phyloP scores from a whole-genome alignment of 2,329 filamentous ascomycete genomes.

The Chaetomiaceae sp. region DNA sequence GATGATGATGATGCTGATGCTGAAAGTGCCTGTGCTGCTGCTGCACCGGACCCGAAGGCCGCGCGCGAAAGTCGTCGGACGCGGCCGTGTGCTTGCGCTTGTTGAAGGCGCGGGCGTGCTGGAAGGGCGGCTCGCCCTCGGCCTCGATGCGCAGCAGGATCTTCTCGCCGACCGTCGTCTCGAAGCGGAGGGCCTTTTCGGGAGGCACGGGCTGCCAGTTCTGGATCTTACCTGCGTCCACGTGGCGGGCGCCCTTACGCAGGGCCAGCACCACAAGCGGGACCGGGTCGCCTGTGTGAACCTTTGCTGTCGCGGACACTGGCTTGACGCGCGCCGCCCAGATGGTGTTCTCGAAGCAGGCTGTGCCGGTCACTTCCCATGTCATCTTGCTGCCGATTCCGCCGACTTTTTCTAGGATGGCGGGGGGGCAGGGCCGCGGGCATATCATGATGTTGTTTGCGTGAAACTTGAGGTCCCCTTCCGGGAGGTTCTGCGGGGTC shows the following conservation, averaged over 20 bases:
- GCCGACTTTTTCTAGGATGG: slow-evolving; percentile 76
- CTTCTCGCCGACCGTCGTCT: slow-evolving; percentile 83
- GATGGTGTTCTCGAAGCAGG: slow-evolving; percentile 70
- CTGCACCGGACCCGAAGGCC: slow-evolving; percentile 17
- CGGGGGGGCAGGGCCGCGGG: slow-evolving; percentile 66
- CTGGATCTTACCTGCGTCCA: slow-evolving; percentile 75
- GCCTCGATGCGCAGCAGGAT: slow-evolving; percentile 75
- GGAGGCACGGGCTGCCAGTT: slow-evolving; percentile 74
- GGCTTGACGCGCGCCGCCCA: slow-evolving; percentile 84
- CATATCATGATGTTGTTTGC: slow-evolving; percentile 91
- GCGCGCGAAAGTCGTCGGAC: slow-evolving; percentile 42
- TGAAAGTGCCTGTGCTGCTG: slow-evolving; percentile 30
- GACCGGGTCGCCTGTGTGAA: slow-evolving; percentile 73
- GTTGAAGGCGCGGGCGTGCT: background rate
- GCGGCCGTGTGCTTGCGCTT: slow-evolving; percentile 61
- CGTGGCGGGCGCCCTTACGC: slow-evolving; percentile 67
- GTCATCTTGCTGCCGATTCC: slow-evolving; percentile 77
- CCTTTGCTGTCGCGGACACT: slow-evolving; percentile 59
- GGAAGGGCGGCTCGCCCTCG: slow-evolving; percentile 42
- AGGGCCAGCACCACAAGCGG: slow-evolving; percentile 82
- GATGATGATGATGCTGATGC: slow-evolving; percentile 27
- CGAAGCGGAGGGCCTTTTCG: slow-evolving; percentile 70
- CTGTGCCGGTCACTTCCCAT: slow-evolving; percentile 79
- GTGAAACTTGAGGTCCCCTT: slow-evolving; percentile 72
- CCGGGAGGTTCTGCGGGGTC: slow-evolving; percentile 57